Conservation (phyloP, 2,329 filamentous ascomycete genomes). For the Seiridium cupressi region DNA sequence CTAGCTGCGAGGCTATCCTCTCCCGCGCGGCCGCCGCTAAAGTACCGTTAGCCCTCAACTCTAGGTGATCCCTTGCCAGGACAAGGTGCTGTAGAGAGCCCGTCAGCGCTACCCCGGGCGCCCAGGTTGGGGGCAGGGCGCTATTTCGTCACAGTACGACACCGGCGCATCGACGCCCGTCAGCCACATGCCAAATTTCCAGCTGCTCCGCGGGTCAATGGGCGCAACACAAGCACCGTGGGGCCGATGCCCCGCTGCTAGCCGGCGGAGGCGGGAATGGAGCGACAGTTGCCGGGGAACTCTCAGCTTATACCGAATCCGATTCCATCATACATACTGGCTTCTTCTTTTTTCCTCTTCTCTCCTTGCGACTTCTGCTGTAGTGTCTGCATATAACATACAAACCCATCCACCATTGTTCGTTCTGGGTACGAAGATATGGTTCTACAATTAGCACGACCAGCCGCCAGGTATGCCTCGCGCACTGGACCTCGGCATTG, state of each 20-base stretch:
- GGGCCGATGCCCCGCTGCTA: constrained; percentile 5
- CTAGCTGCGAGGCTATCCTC: background rate
- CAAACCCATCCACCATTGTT: too few relatives aligned
- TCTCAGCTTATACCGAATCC: background rate
- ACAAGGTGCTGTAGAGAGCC: too few relatives aligned
- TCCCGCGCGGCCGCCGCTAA: too few relatives aligned
- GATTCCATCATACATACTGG: background rate
- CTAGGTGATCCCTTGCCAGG: background rate
- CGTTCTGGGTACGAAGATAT: constrained; percentile 11
- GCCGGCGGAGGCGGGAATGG: constrained; percentile 4
- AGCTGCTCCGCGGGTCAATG: too few relatives aligned
- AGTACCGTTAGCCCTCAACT: too few relatives aligned
- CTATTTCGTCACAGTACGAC: too few relatives aligned
- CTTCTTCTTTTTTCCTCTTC: background rate
- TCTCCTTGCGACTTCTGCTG: background rate
- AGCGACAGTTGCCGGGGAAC: constrained; percentile 2
- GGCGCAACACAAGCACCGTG: background rate
- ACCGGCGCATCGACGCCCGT: too few relatives aligned
- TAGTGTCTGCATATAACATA: too few relatives aligned
- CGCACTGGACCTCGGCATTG: constrained; percentile 15
- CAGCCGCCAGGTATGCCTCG: constrained; percentile 18
- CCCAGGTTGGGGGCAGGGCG: too few relatives aligned
- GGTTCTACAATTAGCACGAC: constrained; percentile 20
- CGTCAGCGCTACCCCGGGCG: too few relatives aligned
- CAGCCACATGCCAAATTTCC: background rate